phyloP scores from a whole-genome alignment of 345 rosid species.

The Psidium friedrichsthalianum region DNA sequence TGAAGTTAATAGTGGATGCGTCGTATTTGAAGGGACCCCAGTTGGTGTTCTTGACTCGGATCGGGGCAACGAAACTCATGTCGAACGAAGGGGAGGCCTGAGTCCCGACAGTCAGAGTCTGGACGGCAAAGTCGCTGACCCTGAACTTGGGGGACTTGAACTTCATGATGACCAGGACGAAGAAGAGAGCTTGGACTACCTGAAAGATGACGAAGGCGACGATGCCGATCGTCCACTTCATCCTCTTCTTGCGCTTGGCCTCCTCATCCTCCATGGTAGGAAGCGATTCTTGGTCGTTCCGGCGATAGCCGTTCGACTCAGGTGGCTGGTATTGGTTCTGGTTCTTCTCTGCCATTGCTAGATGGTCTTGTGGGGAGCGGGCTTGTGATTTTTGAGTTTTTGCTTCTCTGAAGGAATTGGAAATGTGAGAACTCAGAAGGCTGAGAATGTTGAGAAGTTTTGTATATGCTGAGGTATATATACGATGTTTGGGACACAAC shows the following conservation, averaged over 20 bases:
- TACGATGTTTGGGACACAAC: background rate
- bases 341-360: background rate
- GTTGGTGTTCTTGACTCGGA: slow-evolving; percentile 11
- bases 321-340: background rate
- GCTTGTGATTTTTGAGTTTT: background rate
- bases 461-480: background rate
- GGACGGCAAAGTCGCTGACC: background rate
- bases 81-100: slow-evolving; percentile 1
- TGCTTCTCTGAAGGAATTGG: background rate
- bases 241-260: slow-evolving; percentile 9
- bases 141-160: slow-evolving; percentile 17
- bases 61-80: background rate
- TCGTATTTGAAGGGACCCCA: slow-evolving; percentile 12
- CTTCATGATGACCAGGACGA: slow-evolving; percentile 5
- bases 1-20: background rate
- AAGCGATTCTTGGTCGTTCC: background rate
- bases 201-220: slow-evolving; percentile 16
- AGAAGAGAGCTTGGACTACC: slow-evolving; percentile 9
- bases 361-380: background rate
- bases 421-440: background rate
- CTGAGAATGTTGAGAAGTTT: background rate
- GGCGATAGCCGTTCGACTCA: background rate
- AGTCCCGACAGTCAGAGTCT: background rate
- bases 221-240: slow-evolving; percentile 6
- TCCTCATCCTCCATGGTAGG: background rate